Evolutionary conservation across 2,329 filamentous ascomycete species (phyloP).

Genomic region (Colletotrichum lupini): DNA sequence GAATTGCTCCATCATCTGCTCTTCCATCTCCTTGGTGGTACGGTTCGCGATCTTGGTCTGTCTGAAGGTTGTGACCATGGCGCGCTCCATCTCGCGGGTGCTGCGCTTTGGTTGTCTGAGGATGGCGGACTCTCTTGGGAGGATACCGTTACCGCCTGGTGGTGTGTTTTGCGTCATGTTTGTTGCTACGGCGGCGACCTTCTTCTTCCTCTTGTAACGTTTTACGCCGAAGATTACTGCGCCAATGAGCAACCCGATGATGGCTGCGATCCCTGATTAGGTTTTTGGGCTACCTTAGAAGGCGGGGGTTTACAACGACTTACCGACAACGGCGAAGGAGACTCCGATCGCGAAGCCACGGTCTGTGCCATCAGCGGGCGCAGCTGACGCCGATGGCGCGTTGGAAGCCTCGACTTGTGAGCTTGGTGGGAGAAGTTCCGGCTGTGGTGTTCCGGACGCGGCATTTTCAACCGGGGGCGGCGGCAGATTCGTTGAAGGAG

Average conservation of each 20-base stretch:
- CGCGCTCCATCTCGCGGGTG: constrained; percentile 21
- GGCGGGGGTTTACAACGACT: neutral
- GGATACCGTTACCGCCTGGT: neutral
- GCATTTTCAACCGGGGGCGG: constrained; percentile 21
- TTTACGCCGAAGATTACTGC: constrained; percentile 16
- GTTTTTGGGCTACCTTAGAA: neutral
- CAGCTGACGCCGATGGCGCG: neutral
- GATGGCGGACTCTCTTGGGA: constrained; percentile 12
- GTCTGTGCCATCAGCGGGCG: neutral
- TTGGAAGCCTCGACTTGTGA: constrained; percentile 2
- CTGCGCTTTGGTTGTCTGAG: constrained; percentile 10
- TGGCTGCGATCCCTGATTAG: neutral
- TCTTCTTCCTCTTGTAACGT: constrained; percentile 20
- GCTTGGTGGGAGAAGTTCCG: constrained; percentile 6
- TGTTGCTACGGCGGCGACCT: constrained; percentile 15
- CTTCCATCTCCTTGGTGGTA: constrained; percentile 28
- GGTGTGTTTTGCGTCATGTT: constrained; percentile 23
- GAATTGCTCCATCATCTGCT: constrained; percentile 28
- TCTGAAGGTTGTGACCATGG: constrained; percentile 19
- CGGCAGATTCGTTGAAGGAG: neutral
- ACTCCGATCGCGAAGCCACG: constrained; percentile 12
- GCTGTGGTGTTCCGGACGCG: neutral
- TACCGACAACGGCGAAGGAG: constrained; percentile 23
- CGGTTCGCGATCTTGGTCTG: constrained; percentile 25
- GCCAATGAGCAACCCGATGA: constrained; percentile 19